Evolutionary conservation across 2,329 filamentous ascomycete species (phyloP), one percentile per base, ranked within the genome.

Genomic region (Cercospora berteroae): DNA sequence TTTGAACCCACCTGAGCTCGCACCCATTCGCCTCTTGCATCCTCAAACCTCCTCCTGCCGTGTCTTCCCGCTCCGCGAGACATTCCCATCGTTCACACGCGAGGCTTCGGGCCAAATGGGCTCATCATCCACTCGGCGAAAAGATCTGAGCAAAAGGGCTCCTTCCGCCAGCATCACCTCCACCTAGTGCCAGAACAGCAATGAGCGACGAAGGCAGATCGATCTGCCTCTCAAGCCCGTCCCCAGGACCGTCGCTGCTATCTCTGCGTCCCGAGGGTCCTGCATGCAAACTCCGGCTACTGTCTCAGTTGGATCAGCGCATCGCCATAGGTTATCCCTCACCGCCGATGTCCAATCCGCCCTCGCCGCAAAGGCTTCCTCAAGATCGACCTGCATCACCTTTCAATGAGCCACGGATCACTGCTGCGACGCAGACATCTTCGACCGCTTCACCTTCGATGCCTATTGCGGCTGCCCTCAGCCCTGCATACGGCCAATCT

Each of bases 321-420:
- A 60, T 59, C 59, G 69, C 69, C 64, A 36, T 66, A 48, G 62
- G 63, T 33, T 83, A 83, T 75, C 82, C 81, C 67, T 83, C 81
- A 73, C 82, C 82, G 76, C 82, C 82, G 77, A 84, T 84, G 82
- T 84, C 82, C 78, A 81, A 80, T 77, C 79, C 81, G 73, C 80
- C 81, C 66, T 83, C 82, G 68, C 80, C 82, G 71, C 68, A 66
- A 55, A 67, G 66, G 64, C 63, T 63, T 64, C 57, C 67, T 70
- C 66, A 52, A 64, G 64, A 68, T 65, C 61, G 68, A 57, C 36
- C 67, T 52, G 52, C 67, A 60, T 60, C 65, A 20, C 39, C 60
- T 29, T 42, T 44, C 58, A 50, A 59, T 36, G 63, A 60, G 57
- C 62, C 68, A 27, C 50, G 20, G 48, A 25, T 44, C 55, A 48